Conservation (phyloP, 1,284 basidiomycete genomes). For the Cryptococcus sp. region DNA sequence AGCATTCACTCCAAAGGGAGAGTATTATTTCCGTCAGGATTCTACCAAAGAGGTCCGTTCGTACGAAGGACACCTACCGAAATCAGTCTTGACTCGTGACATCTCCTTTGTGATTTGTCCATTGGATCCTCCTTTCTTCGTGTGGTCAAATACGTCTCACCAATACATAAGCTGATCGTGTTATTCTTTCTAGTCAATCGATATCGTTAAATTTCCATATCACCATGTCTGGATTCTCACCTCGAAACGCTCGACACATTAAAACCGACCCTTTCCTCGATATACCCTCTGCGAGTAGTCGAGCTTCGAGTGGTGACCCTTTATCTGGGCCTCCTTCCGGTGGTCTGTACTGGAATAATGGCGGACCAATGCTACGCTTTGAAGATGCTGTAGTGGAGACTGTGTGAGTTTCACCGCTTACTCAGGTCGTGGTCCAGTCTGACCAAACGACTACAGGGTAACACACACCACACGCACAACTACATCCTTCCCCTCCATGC, state of each 20-base stretch:
- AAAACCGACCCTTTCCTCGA: not conserved
- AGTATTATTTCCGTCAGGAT: not conserved
- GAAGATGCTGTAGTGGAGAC: constrained; percentile 44
- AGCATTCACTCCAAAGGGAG: not conserved
- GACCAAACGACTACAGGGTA: constrained; percentile 18
- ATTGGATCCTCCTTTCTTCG: not conserved
- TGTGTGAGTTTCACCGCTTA: constrained; percentile 25
- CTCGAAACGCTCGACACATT: not conserved
- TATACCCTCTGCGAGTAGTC: not conserved
- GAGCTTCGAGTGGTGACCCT: not conserved
- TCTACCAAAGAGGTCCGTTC: too few species aligned
- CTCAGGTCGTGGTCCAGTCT: not conserved
- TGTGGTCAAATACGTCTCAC: not conserved
- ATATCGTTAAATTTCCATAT: not conserved
- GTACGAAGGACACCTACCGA: too few species aligned
- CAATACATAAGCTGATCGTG: not conserved
- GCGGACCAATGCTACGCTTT: constrained; percentile 32
- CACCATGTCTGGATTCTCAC: not conserved
- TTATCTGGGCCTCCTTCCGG: not conserved
- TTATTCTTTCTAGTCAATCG: not conserved
- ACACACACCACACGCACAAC: constrained; percentile 42
- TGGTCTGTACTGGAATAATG: constrained; percentile 17
- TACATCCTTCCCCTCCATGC: constrained; percentile 42
- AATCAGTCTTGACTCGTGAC: not conserved
- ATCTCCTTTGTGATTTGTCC: not conserved